Evolutionary conservation across 2,329 filamentous ascomycete species (phyloP), one percentile per base, ranked within the genome.

Genomic region (Clarireedia paspali): DNA sequence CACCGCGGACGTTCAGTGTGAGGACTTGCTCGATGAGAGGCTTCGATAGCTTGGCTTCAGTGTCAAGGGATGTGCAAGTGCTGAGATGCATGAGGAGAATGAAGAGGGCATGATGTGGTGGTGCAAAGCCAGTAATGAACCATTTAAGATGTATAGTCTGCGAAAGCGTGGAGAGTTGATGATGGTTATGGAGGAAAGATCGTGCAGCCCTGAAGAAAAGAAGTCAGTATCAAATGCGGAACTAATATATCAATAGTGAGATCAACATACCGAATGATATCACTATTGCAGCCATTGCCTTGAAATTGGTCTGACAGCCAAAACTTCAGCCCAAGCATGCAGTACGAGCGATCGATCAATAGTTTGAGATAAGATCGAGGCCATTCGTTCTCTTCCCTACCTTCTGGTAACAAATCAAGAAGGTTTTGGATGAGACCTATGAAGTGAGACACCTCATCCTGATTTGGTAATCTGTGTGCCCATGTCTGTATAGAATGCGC

Each of bases 301-400:
- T 49, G 50, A 27, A 49, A 57, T 27, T 53, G 39, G 47, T 57
- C 56, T 7, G 50, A 44, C 24, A 50, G 56, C 56, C 56, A 57
- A 40, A 57, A 57, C 20, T 51, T 39, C n/a, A 57, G 14, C 6
- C 56, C 56, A 4, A 57, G 50, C 56, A 57, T 57, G 24, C 56
- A 57, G 42, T 57, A 57, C 36, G 50, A 47, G 23, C 56, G 51
- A 27, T 57, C 56, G 10, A 57, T 54, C 20, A 53, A 47, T 45
- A 57, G 48, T 23, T 38, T 57, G 14, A 57, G 40, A 47, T 57
- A 57, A 5, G 47, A 53, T 46, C 56, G 38, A 3, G 50, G 14
- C 56, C 56, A 57, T 30, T 53, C 26, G 9, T 53, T 53, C 12
- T 57, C 47, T 23, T 26, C 12, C 2, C 17, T 14, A 14, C 15